Percentiles rank a stretch among this genome's conserved stretches.
Evolutionary conservation across 208 protist species (phyloP).

Genomic region (Lotmaria passim): DNA sequence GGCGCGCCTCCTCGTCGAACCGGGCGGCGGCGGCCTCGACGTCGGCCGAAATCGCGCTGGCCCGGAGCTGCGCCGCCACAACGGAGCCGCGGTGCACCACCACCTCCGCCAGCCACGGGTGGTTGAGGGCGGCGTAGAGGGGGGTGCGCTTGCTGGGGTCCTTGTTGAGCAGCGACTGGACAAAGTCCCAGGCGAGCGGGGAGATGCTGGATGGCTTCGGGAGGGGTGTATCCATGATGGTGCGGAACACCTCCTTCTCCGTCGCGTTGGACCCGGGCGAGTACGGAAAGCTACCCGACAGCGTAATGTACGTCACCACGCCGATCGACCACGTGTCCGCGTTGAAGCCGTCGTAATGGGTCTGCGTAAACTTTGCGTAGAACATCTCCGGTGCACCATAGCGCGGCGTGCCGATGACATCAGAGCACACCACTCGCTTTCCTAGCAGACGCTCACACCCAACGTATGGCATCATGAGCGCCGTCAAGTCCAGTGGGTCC

Average conservation of each 20-base stretch:
- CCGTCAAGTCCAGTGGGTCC: constrained; percentile 71
- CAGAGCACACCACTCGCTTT: constrained; percentile 86
- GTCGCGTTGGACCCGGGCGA: constrained; percentile 83
- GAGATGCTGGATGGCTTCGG: constrained; percentile 78
- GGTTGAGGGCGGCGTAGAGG: constrained; percentile 81
- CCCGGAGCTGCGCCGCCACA: constrained; percentile 63
- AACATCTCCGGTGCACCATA: constrained; percentile 93
- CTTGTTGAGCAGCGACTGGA: constrained; percentile 88
- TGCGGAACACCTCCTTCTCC: constrained; percentile 92
- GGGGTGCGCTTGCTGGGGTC: constrained; percentile 90
- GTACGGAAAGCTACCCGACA: constrained; percentile 97
- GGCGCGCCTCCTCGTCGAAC: constrained; percentile 81
- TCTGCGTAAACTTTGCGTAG: constrained; percentile 92
- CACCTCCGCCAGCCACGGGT: constrained; percentile 90
- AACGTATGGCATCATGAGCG: constrained; percentile 79
- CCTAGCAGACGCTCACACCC: constrained; percentile 83
- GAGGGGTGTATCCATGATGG: constrained; percentile 88
- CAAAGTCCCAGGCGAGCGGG: constrained; percentile 68
- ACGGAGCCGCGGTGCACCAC: constrained; percentile 74
- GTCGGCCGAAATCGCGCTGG: constrained; percentile 45
- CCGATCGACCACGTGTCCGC: constrained; percentile 97
- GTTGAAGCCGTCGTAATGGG: constrained; percentile 93
- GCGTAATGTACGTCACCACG: constrained; percentile 97
- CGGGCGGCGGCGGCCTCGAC: constrained; percentile 62
- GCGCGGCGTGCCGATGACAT: constrained; percentile 90